A percentile compares a stretch with the other conserved stretches of the same genome.
Conservation (phyloP, 176 grass and related monocot genomes). For the Eleusine indica region DNA sequence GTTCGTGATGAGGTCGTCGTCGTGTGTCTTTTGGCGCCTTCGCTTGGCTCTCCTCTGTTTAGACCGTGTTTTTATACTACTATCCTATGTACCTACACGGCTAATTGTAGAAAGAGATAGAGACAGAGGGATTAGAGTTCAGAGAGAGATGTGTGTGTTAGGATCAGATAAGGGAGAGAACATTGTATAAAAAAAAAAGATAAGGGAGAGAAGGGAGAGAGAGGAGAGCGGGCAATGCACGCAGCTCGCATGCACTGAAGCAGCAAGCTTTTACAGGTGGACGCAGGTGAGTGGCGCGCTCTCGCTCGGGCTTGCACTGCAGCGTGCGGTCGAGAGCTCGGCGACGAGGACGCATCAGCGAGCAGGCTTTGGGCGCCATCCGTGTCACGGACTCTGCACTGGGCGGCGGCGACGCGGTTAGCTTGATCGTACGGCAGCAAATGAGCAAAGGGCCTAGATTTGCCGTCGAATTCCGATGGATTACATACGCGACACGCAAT, state of each 20-base stretch:
- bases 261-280: constrained; percentile 48
- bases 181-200: background rate
- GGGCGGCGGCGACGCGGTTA: constrained; percentile 5
- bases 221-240: background rate
- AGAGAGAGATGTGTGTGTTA: constrained; percentile 2
- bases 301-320: background rate
- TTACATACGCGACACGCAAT: constrained; percentile 33
- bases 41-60: background rate
- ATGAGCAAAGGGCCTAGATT: background rate
- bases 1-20: background rate
- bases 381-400: constrained; percentile 8
- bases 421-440: constrained; percentile 18
- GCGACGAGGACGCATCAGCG: background rate
- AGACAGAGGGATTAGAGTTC: background rate
- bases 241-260: background rate
- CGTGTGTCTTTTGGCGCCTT: background rate
- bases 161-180: too few relatives aligned
- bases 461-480: background rate
- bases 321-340: background rate
- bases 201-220: too few relatives aligned
- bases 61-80: constrained; percentile 1
- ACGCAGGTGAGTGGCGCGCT: background rate
- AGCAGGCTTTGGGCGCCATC: background rate
- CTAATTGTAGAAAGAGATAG: background rate
- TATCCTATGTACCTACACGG: background rate